phyloP scores from a whole-genome alignment of 2,329 filamentous ascomycete genomes.

The Diplodia intermedia region DNA sequence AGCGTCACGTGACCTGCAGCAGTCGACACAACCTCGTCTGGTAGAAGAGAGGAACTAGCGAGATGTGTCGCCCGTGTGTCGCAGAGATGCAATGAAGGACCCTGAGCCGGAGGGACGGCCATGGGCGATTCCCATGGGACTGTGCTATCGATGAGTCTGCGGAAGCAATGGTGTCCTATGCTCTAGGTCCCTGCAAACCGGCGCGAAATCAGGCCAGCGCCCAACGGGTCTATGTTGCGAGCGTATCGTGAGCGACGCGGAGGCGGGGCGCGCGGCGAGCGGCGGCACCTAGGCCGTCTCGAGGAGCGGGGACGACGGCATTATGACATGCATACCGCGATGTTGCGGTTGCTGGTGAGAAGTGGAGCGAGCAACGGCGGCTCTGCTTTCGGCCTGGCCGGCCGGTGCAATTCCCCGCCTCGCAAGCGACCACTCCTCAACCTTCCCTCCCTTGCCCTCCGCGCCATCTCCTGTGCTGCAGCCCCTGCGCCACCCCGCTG shows the following conservation, averaged over 20 bases:
- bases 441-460: not conserved
- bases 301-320: too few relatives aligned
- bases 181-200: not conserved
- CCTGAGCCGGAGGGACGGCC: too few relatives aligned
- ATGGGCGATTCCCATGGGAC: not conserved
- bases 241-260: not conserved
- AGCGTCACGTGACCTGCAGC: too few relatives aligned
- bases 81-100: too few relatives aligned
- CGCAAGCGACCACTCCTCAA: not conserved
- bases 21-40: too few relatives aligned
- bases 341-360: not conserved
- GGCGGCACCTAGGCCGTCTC: not conserved
- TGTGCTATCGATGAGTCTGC: not conserved
- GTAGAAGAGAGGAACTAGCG: too few relatives aligned
- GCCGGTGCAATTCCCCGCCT: too few relatives aligned
- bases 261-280: too few relatives aligned
- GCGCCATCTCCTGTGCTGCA: not conserved
- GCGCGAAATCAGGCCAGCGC: not conserved
- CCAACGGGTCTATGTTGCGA: not conserved
- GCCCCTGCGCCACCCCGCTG: not conserved
- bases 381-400: too few relatives aligned
- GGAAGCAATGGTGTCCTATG: slow-evolving; percentile 10
- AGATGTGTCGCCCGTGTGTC: too few relatives aligned
- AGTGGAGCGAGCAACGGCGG: too few relatives aligned
- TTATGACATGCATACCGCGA: too few relatives aligned